A percentile compares a stretch with the other conserved stretches of the same genome.
Conservation (phyloP, 1,139 yeast genomes). For the Kurtzmaniella quercitrusa region DNA sequence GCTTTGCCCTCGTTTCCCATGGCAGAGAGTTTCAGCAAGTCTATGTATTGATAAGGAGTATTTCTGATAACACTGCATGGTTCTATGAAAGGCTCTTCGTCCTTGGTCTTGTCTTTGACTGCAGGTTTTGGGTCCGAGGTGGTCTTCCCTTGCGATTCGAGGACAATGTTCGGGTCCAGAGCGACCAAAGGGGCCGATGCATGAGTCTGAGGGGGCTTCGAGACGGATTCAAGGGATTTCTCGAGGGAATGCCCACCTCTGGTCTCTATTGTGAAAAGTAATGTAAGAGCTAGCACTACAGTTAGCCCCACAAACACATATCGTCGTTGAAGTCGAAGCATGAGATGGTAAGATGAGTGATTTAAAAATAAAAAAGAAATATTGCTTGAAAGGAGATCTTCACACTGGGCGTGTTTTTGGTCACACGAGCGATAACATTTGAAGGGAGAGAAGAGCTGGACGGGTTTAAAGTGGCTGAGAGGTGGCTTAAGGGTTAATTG, state of each 20-base stretch:
- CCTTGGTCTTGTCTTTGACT: constrained; percentile 7
- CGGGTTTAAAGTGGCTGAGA: too few species aligned
- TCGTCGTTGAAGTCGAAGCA: background rate
- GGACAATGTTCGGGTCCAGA: background rate
- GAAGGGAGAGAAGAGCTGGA: background rate
- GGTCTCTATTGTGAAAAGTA: background rate
- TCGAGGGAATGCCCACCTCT: background rate
- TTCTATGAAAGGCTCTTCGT: constrained; percentile 19
- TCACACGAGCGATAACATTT: background rate
- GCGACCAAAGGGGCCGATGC: background rate
- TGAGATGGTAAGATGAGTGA: background rate
- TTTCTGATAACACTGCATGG: constrained; percentile 58
- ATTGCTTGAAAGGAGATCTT: background rate
- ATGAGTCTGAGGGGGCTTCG: background rate
- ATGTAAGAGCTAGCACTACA: background rate
- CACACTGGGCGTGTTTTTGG: background rate
- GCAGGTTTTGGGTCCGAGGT: background rate
- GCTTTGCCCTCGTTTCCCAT: constrained; percentile 38
- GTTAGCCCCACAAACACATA: background rate
- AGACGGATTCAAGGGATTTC: background rate
- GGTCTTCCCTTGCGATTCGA: background rate
- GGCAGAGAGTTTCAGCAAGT: constrained; percentile 48
- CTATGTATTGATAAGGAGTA: constrained; percentile 49
- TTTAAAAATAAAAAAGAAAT: too few species aligned
- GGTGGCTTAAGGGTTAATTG: too few species aligned